Evolutionary conservation across 2,329 filamentous ascomycete genomes (phyloP).

Genomic region (Alternaria rosae): DNA sequence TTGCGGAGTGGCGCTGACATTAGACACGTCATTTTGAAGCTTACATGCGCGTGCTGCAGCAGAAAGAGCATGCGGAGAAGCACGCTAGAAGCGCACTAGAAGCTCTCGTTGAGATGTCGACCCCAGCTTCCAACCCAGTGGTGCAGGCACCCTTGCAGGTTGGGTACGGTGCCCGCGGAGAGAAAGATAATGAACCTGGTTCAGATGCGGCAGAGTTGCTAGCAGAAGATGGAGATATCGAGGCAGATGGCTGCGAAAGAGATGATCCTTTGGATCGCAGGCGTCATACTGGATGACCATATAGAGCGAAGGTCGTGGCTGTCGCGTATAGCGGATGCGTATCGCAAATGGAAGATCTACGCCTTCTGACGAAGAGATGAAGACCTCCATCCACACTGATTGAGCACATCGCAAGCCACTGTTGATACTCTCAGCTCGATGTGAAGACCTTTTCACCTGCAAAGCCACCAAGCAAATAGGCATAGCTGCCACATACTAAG

Average conservation of each 20-base stretch:
- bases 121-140: constrained; percentile 4
- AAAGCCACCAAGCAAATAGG: background rate
- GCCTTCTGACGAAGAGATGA: background rate
- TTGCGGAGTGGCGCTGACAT: constrained; percentile 1
- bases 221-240: background rate
- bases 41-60: background rate
- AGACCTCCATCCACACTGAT: background rate
- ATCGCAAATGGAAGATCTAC: background rate
- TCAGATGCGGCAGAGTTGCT: background rate
- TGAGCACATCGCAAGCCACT: constrained; percentile 1
- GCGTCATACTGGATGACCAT: background rate
- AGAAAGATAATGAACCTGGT: background rate
- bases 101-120: constrained; percentile 20
- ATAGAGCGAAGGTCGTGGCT: background rate
- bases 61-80: constrained; percentile 24
- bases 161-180: background rate
- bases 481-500: background rate
- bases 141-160: constrained; percentile 1
- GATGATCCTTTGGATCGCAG: background rate
- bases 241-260: background rate
- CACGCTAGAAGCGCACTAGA: constrained; percentile 34
- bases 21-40: constrained; percentile 4
- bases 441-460: background rate
- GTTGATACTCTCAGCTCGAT: background rate
- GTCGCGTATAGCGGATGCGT: background rate